phyloP scores from a whole-genome alignment of 2,329 filamentous ascomycete species.

The Ramularia collo-cygni region DNA sequence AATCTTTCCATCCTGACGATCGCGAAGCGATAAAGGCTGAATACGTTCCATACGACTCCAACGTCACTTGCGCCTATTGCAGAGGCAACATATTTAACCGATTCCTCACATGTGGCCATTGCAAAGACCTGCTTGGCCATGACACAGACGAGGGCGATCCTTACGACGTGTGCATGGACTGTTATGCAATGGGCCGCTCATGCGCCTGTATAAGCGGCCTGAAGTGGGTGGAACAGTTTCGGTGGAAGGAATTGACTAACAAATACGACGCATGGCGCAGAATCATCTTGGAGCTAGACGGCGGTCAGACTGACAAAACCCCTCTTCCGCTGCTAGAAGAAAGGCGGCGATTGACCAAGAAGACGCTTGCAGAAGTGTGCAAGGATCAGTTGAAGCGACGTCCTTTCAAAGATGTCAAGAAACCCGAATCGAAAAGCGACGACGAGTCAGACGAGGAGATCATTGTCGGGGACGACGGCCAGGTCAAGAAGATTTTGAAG shows the following conservation, averaged over 20 bases:
- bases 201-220: conserved; percentile 81
- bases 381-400: conserved; percentile 76
- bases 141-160: conserved; percentile 64
- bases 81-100: conserved; percentile 95
- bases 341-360: conserved; percentile 60
- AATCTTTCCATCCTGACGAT: conserved; percentile 64
- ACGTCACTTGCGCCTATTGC: conserved; percentile 93
- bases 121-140: conserved; percentile 58
- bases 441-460: conserved; percentile 45
- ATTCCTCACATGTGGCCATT: conserved; percentile 86
- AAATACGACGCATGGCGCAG: conserved; percentile 79
- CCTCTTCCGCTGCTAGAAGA: conserved; percentile 67
- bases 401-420: conserved; percentile 76
- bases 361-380: conserved; percentile 84
- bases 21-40: conserved; percentile 61
- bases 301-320: conserved; percentile 57
- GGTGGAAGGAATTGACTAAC: conserved; percentile 68
- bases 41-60: conserved; percentile 75
- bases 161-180: conserved; percentile 97
- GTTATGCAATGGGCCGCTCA: conserved; percentile 93
- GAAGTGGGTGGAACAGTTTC: conserved; percentile 88
- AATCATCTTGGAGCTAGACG: conserved; percentile 67
- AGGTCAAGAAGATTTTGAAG: conserved; percentile 59
- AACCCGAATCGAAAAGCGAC: conserved; percentile 43
- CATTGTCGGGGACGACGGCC: conserved; percentile 58